Evolutionary conservation across 1,284 basidiomycete species (phyloP).

Genomic region (Xanthoconium separans): DNA sequence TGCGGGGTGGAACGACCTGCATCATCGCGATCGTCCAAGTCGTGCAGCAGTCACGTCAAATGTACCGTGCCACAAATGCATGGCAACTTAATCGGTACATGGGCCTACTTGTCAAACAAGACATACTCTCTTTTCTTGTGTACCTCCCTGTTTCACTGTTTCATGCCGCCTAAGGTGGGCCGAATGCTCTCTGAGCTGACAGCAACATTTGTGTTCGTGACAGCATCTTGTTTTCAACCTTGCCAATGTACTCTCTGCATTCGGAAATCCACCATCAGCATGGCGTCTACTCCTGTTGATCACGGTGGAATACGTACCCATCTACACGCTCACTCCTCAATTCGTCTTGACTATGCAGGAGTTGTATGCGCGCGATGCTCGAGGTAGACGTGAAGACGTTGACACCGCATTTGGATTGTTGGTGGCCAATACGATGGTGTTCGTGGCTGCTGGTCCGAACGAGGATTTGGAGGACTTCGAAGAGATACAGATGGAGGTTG

Average conservation of each 20-base stretch:
- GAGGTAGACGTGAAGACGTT: not conserved
- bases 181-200: not conserved
- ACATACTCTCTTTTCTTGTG: conserved; percentile 10
- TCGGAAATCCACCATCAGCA: not conserved
- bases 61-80: not conserved
- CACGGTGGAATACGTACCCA: not conserved
- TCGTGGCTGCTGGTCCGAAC: not conserved
- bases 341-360: conserved; percentile 9
- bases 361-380: conserved; percentile 1
- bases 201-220: not conserved
- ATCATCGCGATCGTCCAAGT: not conserved
- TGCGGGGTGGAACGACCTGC: not conserved
- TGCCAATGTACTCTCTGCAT: not conserved
- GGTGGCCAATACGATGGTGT: not conserved
- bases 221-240: conserved; percentile 1
- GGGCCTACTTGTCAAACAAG: conserved; percentile 1
- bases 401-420: conserved; percentile 8
- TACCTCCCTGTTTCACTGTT: not conserved
- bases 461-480: not conserved
- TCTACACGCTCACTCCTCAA: conserved; percentile 2
- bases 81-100: conserved; percentile 6
- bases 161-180: too few relatives aligned
- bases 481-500: not conserved
- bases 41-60: not conserved
- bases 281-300: not conserved